Base-by-base conservation (phyloP, 2,329 filamentous ascomycete species). In the Tolypocladium ophioglossoides region DNA sequence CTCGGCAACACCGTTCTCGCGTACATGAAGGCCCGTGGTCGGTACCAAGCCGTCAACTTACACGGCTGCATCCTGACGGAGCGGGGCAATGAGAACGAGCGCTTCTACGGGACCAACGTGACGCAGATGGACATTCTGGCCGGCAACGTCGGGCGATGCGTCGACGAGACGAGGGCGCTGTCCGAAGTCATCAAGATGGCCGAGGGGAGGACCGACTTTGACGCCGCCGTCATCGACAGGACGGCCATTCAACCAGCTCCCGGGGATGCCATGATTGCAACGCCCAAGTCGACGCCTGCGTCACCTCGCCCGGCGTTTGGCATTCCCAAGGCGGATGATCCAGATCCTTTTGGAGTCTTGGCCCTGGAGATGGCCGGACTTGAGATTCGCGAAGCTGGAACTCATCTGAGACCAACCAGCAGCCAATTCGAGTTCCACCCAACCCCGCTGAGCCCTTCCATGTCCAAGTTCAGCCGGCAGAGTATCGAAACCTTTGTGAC, bases 301-400 rank as follows among this genome's bases (percentile, higher is more conserved):
- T 68, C 65, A 54, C 77, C 66, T 50, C 73, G 61, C 58, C 70
- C 77, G 34, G 72, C 74, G 2, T 96, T 96, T 71, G 91, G 91
- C 2, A 76, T 96, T 18, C 91, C 90, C 1, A 84, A 86, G 58
- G 72, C 75, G 4, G 83, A 91, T 53, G 92, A 97, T 62, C 91
- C 91, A 0, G 92, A 97, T 67, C 92, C 92, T 0, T 97, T 89
- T 65, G 92, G 92, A 27, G 87, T 96, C 30, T 80, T 91, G 59
- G 91, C 92, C 9, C 73, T 97, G n/a, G 90, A 96, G 66, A 86
- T 90, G 74, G 88, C 91, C 57, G 92, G 92, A 2, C 74, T 96
- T 54, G 89, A 92, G 62, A 94, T 97, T 60, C 82, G 88, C 52
- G 91, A 96, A 72, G 91, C 91, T n/a, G 91, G 90, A 37, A 82